phyloP scores from a whole-genome alignment of 139 green algal genomes.

The Zygnema cylindricum region DNA sequence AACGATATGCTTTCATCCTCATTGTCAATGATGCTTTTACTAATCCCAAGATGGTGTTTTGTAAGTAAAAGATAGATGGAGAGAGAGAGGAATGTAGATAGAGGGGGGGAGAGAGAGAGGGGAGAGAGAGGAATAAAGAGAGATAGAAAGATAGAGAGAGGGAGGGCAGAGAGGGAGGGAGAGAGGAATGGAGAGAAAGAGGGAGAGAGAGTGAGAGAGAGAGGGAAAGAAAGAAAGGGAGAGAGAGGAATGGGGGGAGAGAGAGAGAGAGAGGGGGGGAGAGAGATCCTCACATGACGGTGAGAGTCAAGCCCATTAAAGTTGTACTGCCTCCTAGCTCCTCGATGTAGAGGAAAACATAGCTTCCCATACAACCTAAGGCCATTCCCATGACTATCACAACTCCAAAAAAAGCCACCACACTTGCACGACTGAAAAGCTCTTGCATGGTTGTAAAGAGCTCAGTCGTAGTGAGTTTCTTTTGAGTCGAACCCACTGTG shows the following conservation, averaged over 20 bases:
- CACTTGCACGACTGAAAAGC: slow-evolving; percentile 3
- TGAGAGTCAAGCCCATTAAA: slow-evolving; percentile 39
- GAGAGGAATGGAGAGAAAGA: not conserved
- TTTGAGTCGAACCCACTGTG: not conserved
- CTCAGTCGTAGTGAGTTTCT: not conserved
- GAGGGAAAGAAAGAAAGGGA: not conserved
- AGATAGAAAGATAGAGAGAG: no score
- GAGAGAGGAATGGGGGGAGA: no score
- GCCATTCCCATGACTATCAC: slow-evolving; percentile 17
- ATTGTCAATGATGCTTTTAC: no score
- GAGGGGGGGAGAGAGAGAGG: no score
- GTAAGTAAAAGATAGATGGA: no score
- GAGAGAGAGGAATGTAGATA: no score
- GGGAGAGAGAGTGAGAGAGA: not conserved
- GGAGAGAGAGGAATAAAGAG: no score
- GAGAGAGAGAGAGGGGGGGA: not conserved
- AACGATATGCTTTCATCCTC: no score
- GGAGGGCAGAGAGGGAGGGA: not conserved
- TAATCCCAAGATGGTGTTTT: no score
- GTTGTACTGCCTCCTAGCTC: slow-evolving; percentile 27
- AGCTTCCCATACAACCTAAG: slow-evolving; percentile 29
- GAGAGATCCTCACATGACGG: slow-evolving; percentile 29
- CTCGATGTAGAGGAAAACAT: slow-evolving; percentile 40
- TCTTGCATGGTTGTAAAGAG: not conserved
- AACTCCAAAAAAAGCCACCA: slow-evolving; percentile 17